phyloP scores from a whole-genome alignment of 192 early-diverging fungal species.

The Spizellomyces sp. region DNA sequence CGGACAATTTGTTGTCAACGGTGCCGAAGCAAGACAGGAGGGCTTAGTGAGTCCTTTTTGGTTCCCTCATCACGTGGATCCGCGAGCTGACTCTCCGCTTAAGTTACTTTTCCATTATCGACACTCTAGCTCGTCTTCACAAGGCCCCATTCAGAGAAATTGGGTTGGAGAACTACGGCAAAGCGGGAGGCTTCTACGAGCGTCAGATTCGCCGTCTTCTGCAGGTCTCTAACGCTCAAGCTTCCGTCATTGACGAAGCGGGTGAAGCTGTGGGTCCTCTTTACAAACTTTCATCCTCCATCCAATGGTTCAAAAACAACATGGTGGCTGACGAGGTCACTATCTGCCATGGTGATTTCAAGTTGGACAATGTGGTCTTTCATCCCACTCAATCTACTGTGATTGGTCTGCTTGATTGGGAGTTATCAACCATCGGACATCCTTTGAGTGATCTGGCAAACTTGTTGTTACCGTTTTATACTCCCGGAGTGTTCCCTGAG shows the following conservation, averaged over 20 bases:
- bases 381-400: conserved; percentile 72
- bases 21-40: conserved; percentile 15
- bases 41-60: conserved; percentile 29
- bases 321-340: conserved; percentile 74
- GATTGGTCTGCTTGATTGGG: conserved; percentile 92
- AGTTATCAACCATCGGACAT: conserved; percentile 83
- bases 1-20: conserved; percentile 43
- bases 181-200: conserved; percentile 72
- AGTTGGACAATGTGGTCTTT: conserved; percentile 76
- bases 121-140: conserved; percentile 81
- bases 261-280: conserved; percentile 67
- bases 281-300: conserved; percentile 66
- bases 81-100: too few species aligned
- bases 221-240: conserved; percentile 70
- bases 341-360: conserved; percentile 93
- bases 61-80: background rate
- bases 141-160: conserved; percentile 62
- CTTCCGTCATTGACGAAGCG: conserved; percentile 58
- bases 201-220: conserved; percentile 77
- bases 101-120: conserved; percentile 60
- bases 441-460: conserved; percentile 91
- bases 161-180: conserved; percentile 75
- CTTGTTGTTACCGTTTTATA: conserved; percentile 73
- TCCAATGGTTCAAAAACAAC: conserved; percentile 73
- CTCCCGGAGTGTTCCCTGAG: conserved; percentile 7